phyloP scores from a whole-genome alignment of 2,329 filamentous ascomycete genomes.

The Aspergillus vadensis region DNA sequence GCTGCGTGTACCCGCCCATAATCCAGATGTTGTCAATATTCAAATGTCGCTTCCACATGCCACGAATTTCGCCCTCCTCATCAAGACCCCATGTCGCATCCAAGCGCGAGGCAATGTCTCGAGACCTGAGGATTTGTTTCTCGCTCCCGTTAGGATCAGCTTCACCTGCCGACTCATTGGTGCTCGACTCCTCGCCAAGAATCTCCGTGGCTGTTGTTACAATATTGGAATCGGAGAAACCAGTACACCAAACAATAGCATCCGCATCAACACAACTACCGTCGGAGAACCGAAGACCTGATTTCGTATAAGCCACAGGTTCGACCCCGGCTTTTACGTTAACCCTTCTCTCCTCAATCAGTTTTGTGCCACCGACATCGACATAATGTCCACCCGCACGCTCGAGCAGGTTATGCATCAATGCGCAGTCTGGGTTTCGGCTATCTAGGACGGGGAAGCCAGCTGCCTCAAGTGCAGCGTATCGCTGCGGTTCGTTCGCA shows the following conservation, averaged over 20 bases:
- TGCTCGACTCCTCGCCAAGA: slow-evolving; percentile 17
- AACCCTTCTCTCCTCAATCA: slow-evolving; percentile 38
- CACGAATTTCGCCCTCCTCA: slow-evolving; percentile 47
- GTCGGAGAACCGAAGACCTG: slow-evolving; percentile 39
- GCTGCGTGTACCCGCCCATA: slow-evolving; percentile 11
- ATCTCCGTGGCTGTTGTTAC: slow-evolving; percentile 33
- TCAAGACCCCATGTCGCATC: slow-evolving; percentile 49
- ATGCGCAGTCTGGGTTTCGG: slow-evolving; percentile 16
- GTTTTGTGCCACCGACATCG: slow-evolving; percentile 39
- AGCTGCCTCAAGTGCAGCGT: slow-evolving; percentile 32
- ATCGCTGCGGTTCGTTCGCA: slow-evolving; percentile 37
- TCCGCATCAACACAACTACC: slow-evolving; percentile 38
- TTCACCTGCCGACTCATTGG: background rate
- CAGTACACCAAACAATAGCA: slow-evolving; percentile 47
- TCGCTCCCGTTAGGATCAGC: background rate
- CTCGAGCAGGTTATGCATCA: slow-evolving; percentile 40
- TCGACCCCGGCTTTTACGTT: slow-evolving; percentile 33
- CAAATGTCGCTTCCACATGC: slow-evolving; percentile 42
- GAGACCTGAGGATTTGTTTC: slow-evolving; percentile 22
- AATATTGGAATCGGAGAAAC: slow-evolving; percentile 40
- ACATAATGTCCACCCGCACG: slow-evolving; percentile 46
- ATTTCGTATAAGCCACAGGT: slow-evolving; percentile 35
- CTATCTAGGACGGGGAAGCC: slow-evolving; percentile 45
- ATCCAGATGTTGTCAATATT: slow-evolving; percentile 44
- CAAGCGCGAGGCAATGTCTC: slow-evolving; percentile 42